Base-by-base conservation (phyloP, 140 eudicot species). In the Stevia rebaudiana region DNA sequence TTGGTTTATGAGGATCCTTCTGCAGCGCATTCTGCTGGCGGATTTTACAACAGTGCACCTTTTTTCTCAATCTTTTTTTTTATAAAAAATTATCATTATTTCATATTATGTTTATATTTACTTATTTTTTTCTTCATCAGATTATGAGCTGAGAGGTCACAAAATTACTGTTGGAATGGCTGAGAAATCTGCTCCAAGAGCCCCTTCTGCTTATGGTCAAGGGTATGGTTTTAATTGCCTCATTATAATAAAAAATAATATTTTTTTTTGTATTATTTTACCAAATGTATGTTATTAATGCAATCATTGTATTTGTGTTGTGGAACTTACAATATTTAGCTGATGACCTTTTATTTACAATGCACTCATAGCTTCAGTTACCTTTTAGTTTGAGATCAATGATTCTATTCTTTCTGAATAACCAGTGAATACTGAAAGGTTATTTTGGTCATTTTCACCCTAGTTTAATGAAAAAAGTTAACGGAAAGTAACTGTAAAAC, bases 1-100 rank as follows among this genome's bases (percentile, higher is more conserved):
- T 76, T 92, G 75, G 87, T 89, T 19, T 92, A 92, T 71, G 98
- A 92, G 73, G 98, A 92, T 74, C 98, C 98, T 37, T 79, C 84
- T 74, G 98, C 96, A 22, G 98, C 98, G 15, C 98, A 92, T 77
- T 75, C 96, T 64, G 98, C 96, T 60, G 96, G 98, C 43, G 92
- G 96, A 28, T 92, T 92, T 43, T 92, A 67, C 63, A 92, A 85
- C 66, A 71, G 98, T 90, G 83, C 36, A 54, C 3, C 13, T 47
- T 55, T 13, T 30, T 31, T 56, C 63, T 16, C 33, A 56, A 10
- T 56, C n/a, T 22, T 19, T 55, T 40, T 9, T 43, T 25, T 41
- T 8, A 39, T 41, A 3, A 41, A 47, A 41, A 16, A 25, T 4
- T 31, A 58, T n/a, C 25, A 11, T 58, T 17, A 19, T 47, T 22